These are phyloP conservation scores for Floccularia luteovirens DNA, from an alignment of 768 basidiomycete species.

Conservation along the genomic window DNA sequence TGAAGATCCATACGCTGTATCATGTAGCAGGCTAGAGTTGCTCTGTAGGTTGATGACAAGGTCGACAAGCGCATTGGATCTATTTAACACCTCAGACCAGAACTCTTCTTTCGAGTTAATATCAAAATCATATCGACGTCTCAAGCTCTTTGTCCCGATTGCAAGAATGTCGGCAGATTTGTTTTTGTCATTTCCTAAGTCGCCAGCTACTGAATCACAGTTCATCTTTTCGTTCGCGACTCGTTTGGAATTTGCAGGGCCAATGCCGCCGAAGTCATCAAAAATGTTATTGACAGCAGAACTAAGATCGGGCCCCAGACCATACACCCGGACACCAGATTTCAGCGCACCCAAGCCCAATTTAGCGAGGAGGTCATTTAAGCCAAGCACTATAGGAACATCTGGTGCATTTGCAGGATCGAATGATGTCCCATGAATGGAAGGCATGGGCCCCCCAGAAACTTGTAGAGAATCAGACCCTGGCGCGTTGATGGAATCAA, in stretches of 20 bases:
- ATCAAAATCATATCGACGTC: neutral
- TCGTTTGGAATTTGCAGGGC: too few relatives aligned
- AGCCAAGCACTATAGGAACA: too few relatives aligned
- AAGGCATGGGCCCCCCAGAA: neutral
- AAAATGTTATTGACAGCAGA: too few relatives aligned
- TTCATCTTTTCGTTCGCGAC: too few relatives aligned
- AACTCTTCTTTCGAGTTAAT: neutral
- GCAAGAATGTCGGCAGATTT: neutral
- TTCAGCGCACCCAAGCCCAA: too few relatives aligned
- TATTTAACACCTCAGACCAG: neutral
- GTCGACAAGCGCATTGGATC: neutral
- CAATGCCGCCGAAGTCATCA: too few relatives aligned
- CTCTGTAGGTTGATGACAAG: conserved; percentile 4
- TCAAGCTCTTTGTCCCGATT: neutral
- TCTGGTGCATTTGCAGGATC: too few relatives aligned
- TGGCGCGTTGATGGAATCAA: too few relatives aligned
- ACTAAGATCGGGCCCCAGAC: too few relatives aligned
- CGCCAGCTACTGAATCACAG: neutral
- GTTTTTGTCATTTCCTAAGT: neutral
- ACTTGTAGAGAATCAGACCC: neutral
- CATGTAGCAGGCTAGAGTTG: conserved; percentile 2
- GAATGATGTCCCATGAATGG: neutral
- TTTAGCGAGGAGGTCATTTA: too few relatives aligned
- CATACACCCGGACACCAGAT: too few relatives aligned
- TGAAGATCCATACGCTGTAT: neutral